Evolutionary conservation across 192 early-diverging fungal genomes (phyloP).

Genomic region (Chytriomyces hyalinus): DNA sequence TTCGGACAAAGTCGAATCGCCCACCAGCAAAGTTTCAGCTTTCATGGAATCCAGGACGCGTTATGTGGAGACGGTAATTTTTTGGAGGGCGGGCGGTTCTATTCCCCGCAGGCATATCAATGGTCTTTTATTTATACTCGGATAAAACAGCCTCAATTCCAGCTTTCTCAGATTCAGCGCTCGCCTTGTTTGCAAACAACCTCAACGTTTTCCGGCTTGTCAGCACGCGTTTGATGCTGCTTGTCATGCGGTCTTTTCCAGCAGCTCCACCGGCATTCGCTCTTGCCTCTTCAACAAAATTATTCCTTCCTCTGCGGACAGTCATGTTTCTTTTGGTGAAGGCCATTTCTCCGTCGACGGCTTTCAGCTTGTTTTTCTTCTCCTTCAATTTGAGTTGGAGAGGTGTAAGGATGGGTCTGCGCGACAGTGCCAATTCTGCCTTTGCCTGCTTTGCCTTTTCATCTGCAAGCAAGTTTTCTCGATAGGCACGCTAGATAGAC

Average conservation of each 20-base stretch:
- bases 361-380: slow-evolving; percentile 37
- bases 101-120: too few species aligned
- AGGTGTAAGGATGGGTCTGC: slow-evolving; percentile 17
- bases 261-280: background rate
- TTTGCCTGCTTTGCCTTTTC: slow-evolving; percentile 1
- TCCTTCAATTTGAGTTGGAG: slow-evolving; percentile 19
- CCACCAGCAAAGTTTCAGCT: too few species aligned
- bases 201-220: slow-evolving; percentile 2
- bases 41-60: too few species aligned
- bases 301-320: slow-evolving; percentile 24
- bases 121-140: background rate
- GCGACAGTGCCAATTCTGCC: background rate
- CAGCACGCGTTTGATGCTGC: background rate
- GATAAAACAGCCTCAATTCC: background rate
- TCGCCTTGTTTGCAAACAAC: background rate
- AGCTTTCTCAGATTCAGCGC: background rate
- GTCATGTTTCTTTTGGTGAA: slow-evolving; percentile 38
- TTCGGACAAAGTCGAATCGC: too few species aligned
- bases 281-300: background rate
- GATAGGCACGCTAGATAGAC: slow-evolving; percentile 6
- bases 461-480: slow-evolving; percentile 29
- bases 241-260: background rate
- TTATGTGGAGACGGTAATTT: too few species aligned
- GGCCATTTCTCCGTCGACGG: slow-evolving; percentile 36
- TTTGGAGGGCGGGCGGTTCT: too few species aligned